Conservation (phyloP, 2,329 filamentous ascomycete species). For the Cadophora malorum region DNA sequence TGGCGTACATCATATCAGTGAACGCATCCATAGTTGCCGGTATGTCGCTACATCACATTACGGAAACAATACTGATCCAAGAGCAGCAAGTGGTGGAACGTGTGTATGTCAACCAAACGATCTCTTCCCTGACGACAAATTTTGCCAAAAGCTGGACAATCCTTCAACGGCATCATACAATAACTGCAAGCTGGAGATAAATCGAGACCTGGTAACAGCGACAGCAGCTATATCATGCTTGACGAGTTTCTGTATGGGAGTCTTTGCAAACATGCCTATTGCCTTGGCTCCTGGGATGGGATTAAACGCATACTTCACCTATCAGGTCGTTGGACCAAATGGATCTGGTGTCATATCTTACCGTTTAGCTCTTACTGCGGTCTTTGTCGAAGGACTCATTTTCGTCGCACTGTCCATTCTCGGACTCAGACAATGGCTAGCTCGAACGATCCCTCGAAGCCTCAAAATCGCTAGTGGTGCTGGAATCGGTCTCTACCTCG, state of each 20-base stretch:
- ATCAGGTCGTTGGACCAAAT: constrained; percentile 76
- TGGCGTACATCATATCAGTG: constrained; percentile 78
- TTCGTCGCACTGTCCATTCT: constrained; percentile 82
- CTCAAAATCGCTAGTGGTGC: constrained; percentile 89
- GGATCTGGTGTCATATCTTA: constrained; percentile 78
- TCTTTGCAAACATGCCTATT: constrained; percentile 78
- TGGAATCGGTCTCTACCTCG: constrained; percentile 79
- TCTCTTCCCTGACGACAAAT: constrained; percentile 48
- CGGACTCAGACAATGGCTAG: constrained; percentile 87
- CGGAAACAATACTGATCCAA: constrained; percentile 43
- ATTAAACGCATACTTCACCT: constrained; percentile 87
- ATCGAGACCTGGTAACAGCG: constrained; percentile 78
- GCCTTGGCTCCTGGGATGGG: constrained; percentile 79
- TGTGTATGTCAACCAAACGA: constrained; percentile 33
- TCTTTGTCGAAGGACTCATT: constrained; percentile 87
- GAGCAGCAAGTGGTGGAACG: constrained; percentile 38
- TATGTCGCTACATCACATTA: constrained; percentile 38
- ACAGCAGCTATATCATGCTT: constrained; percentile 84
- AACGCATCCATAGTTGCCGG: constrained; percentile 54
- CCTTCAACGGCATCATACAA: constrained; percentile 72
- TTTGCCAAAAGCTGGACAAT: constrained; percentile 33
- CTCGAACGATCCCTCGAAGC: constrained; percentile 79
- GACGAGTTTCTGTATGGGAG: constrained; percentile 81
- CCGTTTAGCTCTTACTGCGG: constrained; percentile 78
- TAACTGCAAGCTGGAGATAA: constrained; percentile 62